Conservation (phyloP, 2,329 filamentous ascomycete species). For the Aureobasidium namibiae region DNA sequence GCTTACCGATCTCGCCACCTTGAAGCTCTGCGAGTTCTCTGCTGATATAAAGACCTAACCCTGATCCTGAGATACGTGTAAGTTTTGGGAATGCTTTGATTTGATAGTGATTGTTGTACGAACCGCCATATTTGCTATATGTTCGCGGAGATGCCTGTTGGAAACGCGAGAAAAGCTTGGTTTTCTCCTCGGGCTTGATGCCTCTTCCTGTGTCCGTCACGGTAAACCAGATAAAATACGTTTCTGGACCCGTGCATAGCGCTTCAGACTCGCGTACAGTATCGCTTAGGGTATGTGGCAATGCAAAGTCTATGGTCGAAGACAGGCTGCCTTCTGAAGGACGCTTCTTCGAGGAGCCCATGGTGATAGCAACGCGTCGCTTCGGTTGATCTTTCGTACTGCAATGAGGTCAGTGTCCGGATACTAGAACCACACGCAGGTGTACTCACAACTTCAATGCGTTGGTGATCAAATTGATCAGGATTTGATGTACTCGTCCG, state of each 20-base stretch:
- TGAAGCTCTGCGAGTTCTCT: constrained; percentile 59
- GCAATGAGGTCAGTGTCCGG: neutral
- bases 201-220: constrained; percentile 28
- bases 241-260: neutral
- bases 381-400: constrained; percentile 17
- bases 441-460: constrained; percentile 19
- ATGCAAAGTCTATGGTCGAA: constrained; percentile 17
- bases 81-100: no score
- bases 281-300: constrained; percentile 15
- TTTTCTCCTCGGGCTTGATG: constrained; percentile 29
- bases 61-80: no score
- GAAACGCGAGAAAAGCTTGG: constrained; percentile 58
- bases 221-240: constrained; percentile 17
- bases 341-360: constrained; percentile 14
- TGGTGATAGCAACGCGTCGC: constrained; percentile 16
- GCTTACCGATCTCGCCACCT: constrained; percentile 51
- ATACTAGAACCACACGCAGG: no score
- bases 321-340: constrained; percentile 18
- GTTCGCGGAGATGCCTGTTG: constrained; percentile 59
- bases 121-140: constrained; percentile 62
- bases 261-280: constrained; percentile 8
- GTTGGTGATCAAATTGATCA: constrained; percentile 24
- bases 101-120: no score
- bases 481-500: constrained; percentile 19
- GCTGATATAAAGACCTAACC: constrained; percentile 62